Evolutionary conservation across 352 stramenopile genomes (phyloP), one percentile per base, ranked within the genome.

Genomic region (Phytophthora pseudosyringae): DNA sequence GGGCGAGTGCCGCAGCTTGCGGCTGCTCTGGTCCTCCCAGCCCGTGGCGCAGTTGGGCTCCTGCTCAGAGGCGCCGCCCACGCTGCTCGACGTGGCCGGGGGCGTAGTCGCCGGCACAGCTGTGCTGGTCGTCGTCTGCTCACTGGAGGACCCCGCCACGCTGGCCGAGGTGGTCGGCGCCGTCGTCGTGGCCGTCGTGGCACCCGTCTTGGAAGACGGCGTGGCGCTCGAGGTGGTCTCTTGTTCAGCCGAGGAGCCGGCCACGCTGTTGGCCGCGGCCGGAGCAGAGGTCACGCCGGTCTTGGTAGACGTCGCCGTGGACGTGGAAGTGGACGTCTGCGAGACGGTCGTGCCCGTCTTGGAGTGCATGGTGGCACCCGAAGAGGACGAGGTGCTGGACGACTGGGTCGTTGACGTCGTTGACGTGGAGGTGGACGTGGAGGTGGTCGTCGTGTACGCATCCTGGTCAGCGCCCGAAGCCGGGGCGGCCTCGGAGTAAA

Each of bases 291-390:
- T 50, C 7, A 41, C 26, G 8, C 55, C 55, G 11, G 36, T 53
- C 36, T 46, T 58, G n/a, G 48, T 71, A 15, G 40, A 60, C 25
- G 63, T 68, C 16, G 58, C 41, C 8, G 64, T 67, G n/a, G 57
- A 67, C 33, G 53, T 56, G 1, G 63, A 56, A 28, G 64, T 59
- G 32, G 64, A 59, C 50, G 57, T 41, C 11, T 67, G 64, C 5
- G 64, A 67, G 13, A 67, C 58, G 11, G 57, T 67, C 11, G 64
- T 67, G 39, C 64, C 64, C 1, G 57, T 71, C 45, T 71, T 71
- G 28, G 57, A 49, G 6, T 57, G 47, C 44, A 50, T 57, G 16
- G 46, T 59, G 12, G 44, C 28, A 3, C 54, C 64, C 4, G 26
- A 16, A 1, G 44, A 26, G 35, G 57, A 60, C 18, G 63, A 57